phyloP scores from a whole-genome alignment of 2,329 filamentous ascomycete genomes.

The Aspergillus sp. region DNA sequence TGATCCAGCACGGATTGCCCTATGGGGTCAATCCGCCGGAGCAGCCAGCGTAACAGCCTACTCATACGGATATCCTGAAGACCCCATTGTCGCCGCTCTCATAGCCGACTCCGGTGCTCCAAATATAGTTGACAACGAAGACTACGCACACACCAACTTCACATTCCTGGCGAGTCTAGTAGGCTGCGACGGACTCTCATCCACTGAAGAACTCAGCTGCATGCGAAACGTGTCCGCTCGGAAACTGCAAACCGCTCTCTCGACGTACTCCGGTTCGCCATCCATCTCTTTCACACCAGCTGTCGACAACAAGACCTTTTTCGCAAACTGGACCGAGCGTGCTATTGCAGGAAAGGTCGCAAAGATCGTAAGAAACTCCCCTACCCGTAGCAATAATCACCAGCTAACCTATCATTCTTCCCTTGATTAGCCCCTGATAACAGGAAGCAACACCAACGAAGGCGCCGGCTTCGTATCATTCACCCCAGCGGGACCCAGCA shows the following conservation, averaged over 20 bases:
- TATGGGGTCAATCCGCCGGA: conserved; percentile 15
- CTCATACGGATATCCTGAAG: conserved; percentile 7
- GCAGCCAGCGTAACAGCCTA: conserved; percentile 7
- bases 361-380: background rate
- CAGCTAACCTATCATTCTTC: background rate
- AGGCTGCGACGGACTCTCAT: background rate
- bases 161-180: background rate
- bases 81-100: conserved; percentile 3
- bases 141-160: conserved; percentile 3
- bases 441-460: conserved; percentile 12
- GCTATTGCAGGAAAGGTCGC: conserved; percentile 2
- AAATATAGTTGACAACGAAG: background rate
- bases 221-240: background rate
- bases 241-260: background rate
- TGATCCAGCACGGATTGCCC: conserved; percentile 6
- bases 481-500: background rate
- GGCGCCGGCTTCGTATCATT: conserved; percentile 10
- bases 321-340: conserved; percentile 2
- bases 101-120: background rate
- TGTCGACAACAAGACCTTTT: conserved; percentile 7
- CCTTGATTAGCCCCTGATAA: background rate
- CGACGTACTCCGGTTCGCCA: background rate
- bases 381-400: background rate
- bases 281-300: conserved; percentile 6
- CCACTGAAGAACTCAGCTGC: background rate